Conservation (phyloP, 257 asterid species). For the Petunia axillaris region DNA sequence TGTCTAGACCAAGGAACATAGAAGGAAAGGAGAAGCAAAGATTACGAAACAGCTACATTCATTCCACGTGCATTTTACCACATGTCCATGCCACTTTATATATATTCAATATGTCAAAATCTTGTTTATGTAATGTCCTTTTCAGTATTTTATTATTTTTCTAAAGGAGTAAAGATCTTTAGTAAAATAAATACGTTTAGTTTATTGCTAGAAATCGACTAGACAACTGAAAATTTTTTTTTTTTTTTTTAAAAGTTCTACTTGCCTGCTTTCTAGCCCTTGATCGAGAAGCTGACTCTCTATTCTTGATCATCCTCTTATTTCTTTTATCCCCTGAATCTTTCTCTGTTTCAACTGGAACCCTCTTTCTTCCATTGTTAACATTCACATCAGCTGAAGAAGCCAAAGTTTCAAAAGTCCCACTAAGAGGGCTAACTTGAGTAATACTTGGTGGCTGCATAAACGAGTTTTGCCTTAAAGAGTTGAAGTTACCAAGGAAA, state of each 20-base stretch:
- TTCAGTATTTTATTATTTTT: background rate
- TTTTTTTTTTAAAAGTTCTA: constrained; percentile 17
- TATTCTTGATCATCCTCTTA: constrained; percentile 86
- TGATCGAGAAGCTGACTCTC: constrained; percentile 82
- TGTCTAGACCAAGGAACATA: background rate
- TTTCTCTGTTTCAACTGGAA: constrained; percentile 29
- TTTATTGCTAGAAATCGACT: background rate
- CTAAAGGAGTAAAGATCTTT: background rate
- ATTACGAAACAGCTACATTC: background rate
- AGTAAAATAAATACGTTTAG: background rate
- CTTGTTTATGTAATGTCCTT: background rate
- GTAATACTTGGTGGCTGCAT: constrained; percentile 27
- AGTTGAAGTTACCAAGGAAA: constrained; percentile 30
- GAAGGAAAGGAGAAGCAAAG: background rate
- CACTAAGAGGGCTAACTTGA: background rate
- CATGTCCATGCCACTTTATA: background rate
- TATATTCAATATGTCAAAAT: no score
- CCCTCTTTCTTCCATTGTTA: constrained; percentile 43
- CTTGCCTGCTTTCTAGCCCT: constrained; percentile 83
- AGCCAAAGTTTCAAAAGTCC: constrained; percentile 19
- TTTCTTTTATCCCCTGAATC: constrained; percentile 53
- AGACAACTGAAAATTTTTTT: background rate
- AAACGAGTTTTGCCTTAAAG: constrained; percentile 18
- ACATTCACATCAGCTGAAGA: background rate
- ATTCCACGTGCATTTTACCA: background rate